Conservation (phyloP, 192 early-diverging fungal species). For the Podila clonocystis region DNA sequence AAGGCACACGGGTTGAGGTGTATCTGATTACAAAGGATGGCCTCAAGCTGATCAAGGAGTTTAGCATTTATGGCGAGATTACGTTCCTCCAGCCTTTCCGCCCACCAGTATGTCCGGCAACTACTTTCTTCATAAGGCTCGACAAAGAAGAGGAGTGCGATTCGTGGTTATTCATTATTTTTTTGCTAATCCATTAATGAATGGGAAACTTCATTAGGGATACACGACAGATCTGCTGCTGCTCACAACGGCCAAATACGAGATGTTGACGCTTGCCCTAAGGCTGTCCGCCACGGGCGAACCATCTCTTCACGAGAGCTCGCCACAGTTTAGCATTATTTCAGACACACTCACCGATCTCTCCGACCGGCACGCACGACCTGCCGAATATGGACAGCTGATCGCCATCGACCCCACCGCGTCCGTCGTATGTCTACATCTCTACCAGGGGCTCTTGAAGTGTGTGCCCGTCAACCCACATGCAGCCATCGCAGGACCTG, state of each 20-base stretch:
- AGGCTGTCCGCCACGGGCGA: slow-evolving; percentile 49
- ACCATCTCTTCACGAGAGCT: not conserved
- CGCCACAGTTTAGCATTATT: slow-evolving; percentile 49
- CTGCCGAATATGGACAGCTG: slow-evolving; percentile 61
- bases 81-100: slow-evolving; percentile 60
- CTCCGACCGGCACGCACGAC: slow-evolving; percentile 63
- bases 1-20: slow-evolving; percentile 71
- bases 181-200: not conserved
- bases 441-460: slow-evolving; percentile 77
- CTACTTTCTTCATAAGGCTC: not conserved
- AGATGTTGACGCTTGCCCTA: slow-evolving; percentile 79
- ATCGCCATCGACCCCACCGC: slow-evolving; percentile 66
- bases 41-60: slow-evolving; percentile 65
- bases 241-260: slow-evolving; percentile 71
- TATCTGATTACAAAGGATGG: slow-evolving; percentile 48
- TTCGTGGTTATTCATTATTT: not conserved
- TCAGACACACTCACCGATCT: slow-evolving; percentile 77
- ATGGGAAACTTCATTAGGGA: slow-evolving; percentile 48
- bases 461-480: slow-evolving; percentile 63
- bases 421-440: slow-evolving; percentile 64
- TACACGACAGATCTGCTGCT: slow-evolving; percentile 70
- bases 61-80: slow-evolving; percentile 77
- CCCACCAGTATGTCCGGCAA: slow-evolving; percentile 48
- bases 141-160: not conserved
- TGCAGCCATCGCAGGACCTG: not conserved